Evolutionary conservation across 148 eudicot species (phyloP), one percentile per base, ranked within the genome.

Genomic region (Suaeda aralocaspica): DNA sequence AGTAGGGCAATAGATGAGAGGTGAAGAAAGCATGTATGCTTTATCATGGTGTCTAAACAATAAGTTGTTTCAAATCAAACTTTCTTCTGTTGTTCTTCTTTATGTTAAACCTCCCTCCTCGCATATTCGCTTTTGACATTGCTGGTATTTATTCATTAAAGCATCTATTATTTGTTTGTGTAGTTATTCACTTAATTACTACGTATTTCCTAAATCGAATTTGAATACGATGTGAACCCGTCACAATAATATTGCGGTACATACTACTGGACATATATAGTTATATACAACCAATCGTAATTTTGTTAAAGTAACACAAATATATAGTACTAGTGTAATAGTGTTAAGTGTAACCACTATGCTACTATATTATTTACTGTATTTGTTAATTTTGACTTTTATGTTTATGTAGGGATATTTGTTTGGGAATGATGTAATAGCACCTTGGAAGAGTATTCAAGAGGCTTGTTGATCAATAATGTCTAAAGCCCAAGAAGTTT

Each of bases 1-100:
- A 76, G 80, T 91, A 25, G 92, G 88, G 5, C 94, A 92, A 59
- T 84, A 84, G 24, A 94, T 88, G 64, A 92, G 89, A 68, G 89
- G 97, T 77, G 94, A 91, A 64, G 97, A 91, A 75, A 91, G 97
- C 77, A 91, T 91, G 97, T 81, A 85, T 75, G 94, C 94, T 46
- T 82, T 91, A 8, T 88, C 94, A 46, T 91, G 94, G 94, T 91
- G 90, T 71, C 82, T 88, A 18, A 55, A 24, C 30, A 88, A 91
- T 64, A 85, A 88, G 28, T 79, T 15, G 58, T 53, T 56, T 60
- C 77, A 4, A 34, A 72, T 3, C 49, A 77, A 25, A 57, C 61
- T 69, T 61, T 50, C 0, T 19, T 77, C 79, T 73, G 82, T 88
- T 13, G 34, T 85, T 60, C 94, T 91, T 69, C 94, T 91, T 76